Percentiles rank a stretch among this genome's conserved stretches.
These are phyloP conservation scores for Iberis pinnata DNA, from an alignment of 345 rosid genomes.

Conservation along the genomic window DNA sequence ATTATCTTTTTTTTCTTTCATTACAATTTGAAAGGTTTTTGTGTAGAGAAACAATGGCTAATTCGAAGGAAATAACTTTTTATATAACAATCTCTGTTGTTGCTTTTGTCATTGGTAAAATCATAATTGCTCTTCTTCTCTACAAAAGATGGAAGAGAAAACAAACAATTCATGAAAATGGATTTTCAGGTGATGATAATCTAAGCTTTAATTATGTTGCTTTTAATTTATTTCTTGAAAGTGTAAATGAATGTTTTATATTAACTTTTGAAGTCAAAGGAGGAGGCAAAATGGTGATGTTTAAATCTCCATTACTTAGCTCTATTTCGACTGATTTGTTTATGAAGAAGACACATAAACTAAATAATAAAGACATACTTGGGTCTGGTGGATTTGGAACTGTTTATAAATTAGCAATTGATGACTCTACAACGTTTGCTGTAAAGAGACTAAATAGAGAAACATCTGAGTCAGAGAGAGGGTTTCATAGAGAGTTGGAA, in stretches of 20 bases:
- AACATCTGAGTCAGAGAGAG: slow-evolving; percentile 58
- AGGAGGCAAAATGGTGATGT: slow-evolving; percentile 80
- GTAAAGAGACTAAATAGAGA: slow-evolving; percentile 73
- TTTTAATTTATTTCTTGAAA: background rate
- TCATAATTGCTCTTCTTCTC: slow-evolving; percentile 51
- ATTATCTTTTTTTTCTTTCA: background rate
- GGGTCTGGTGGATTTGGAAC: slow-evolving; percentile 81
- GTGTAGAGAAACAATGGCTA: slow-evolving; percentile 41
- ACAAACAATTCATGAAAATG: slow-evolving; percentile 34
- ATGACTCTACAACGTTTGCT: slow-evolving; percentile 52
- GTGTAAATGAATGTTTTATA: no score
- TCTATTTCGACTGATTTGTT: slow-evolving; percentile 47
- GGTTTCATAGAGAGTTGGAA: slow-evolving; percentile 67
- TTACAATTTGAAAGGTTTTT: background rate
- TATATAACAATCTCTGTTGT: slow-evolving; percentile 57
- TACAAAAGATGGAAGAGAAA: slow-evolving; percentile 62
- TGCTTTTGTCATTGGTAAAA: slow-evolving; percentile 58
- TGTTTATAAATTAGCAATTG: slow-evolving; percentile 51
- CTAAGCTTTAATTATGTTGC: background rate
- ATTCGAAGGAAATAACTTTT: slow-evolving; percentile 38
- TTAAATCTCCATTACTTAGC: slow-evolving; percentile 47
- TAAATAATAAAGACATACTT: slow-evolving; percentile 65
- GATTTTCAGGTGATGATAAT: slow-evolving; percentile 41
- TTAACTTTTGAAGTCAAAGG: slow-evolving; percentile 12
- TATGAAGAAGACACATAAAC: slow-evolving; percentile 52